Base-by-base conservation (phyloP, 2,329 filamentous ascomycete species). In the Aspergillus quadricinctus region DNA sequence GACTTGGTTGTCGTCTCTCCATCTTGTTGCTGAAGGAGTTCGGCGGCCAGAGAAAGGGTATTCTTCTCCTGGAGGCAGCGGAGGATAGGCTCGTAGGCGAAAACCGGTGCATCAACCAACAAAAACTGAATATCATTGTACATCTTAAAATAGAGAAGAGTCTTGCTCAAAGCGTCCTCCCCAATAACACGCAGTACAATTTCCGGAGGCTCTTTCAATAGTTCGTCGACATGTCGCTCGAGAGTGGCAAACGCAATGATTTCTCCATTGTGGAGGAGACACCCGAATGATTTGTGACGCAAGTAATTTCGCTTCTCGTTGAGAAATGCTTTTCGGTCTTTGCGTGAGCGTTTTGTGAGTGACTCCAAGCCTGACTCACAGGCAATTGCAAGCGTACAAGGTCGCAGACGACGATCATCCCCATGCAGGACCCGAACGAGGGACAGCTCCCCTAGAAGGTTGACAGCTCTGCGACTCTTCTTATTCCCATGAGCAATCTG, bases 51-150 rank as follows among this genome's bases (percentile, higher is more conserved):
- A 0, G 86, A 81, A 0, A 89, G 53, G 1, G 84, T 78, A 0
- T 66, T 72, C 25, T 84, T 83, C 0, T 75, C 70, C 65, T 88
- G 80, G 1, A 91, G 72, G 1, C 82, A 78, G 49, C 80, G 70
- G 4, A 91, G 67, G 1, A 91, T 78, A 0, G 88, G 88, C 53
- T 89, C 84, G 54, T 85, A 89, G 0, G 87, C 84, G 65, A 90
- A 91, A 0, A 87, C 78, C 0, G 87, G 77, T 0, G 87, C 87
- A 45, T 88, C 81, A 0, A 90, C 81, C 2, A 85, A 70, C 0
- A 86, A 67, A 48, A 90, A 85, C 3, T 74, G 64, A 11, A 81
- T 64, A 21, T 72, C 37, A 27, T 59, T 49, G 0, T 68, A 61
- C 0, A 65, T 55, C 7, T 76, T 72, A 6, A 87, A 64, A 0